Evolutionary conservation across 176 grass and related monocot genomes (phyloP).

Genomic region (Oropetium thomaeum): DNA sequence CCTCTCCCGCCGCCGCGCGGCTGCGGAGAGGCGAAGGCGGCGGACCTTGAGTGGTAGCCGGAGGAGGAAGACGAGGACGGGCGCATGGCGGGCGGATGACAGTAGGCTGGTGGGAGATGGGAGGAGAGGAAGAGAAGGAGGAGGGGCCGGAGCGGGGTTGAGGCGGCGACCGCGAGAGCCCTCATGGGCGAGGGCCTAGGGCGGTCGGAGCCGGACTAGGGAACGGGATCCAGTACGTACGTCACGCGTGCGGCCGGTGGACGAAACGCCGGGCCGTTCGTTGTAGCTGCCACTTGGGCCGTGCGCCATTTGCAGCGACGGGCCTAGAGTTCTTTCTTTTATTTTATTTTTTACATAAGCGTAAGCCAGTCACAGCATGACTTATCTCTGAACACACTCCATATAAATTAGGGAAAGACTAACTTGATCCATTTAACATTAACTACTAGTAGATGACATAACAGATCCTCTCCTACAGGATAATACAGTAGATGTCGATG

Average conservation of each 20-base stretch:
- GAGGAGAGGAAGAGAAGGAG: conserved; percentile 1
- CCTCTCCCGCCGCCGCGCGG: conserved; percentile 36
- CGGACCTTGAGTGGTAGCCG: conserved; percentile 32
- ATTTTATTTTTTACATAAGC: no score
- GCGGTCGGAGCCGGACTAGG: background rate
- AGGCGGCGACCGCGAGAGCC: background rate
- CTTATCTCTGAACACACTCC: background rate
- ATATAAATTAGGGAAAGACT: no score
- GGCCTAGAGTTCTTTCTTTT: no score
- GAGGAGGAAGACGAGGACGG: conserved; percentile 36
- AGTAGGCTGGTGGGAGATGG: background rate
- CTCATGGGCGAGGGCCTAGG: conserved; percentile 19
- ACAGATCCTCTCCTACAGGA: background rate
- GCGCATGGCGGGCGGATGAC: conserved; percentile 24
- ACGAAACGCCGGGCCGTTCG: background rate
- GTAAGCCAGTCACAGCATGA: background rate
- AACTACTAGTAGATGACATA: no score
- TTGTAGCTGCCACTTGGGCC: no score
- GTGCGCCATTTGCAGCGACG: no score
- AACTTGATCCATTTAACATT: no score
- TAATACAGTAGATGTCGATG: no score
- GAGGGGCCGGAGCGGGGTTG: background rate
- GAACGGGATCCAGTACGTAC: no score
- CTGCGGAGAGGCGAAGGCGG: conserved; percentile 31
- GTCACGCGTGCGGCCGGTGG: background rate